Conservation (phyloP, 768 basidiomycete genomes). For the Lactarius indigo region DNA sequence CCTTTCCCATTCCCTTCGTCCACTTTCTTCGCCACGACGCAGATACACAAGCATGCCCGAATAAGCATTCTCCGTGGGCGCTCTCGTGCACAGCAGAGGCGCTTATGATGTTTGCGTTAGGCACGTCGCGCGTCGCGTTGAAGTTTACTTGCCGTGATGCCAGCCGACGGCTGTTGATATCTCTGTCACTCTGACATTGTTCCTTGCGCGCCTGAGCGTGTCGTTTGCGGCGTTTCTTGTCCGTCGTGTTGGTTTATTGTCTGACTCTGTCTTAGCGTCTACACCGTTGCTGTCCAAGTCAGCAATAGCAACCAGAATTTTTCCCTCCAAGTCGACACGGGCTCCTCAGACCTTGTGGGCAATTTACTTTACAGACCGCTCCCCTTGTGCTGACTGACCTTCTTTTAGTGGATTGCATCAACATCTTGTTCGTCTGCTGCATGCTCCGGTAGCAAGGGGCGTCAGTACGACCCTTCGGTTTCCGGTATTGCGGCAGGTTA, state of each 20-base stretch:
- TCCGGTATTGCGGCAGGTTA: conserved; percentile 40
- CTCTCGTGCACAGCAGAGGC: background rate
- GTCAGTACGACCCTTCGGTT: conserved; percentile 53
- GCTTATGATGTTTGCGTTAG: background rate
- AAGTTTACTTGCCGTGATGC: background rate
- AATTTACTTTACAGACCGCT: background rate
- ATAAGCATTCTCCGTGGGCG: background rate
- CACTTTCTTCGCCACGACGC: background rate
- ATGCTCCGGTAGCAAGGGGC: conserved; percentile 46
- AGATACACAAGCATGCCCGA: background rate
- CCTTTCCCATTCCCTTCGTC: background rate
- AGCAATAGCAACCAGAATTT: conserved; percentile 49
- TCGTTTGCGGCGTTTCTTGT: background rate
- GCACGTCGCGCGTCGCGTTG: background rate
- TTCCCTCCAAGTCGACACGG: conserved; percentile 73
- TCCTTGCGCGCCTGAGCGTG: background rate
- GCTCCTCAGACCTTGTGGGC: conserved; percentile 74
- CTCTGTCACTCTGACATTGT: background rate
- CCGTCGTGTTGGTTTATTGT: background rate
- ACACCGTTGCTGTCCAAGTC: conserved; percentile 57
- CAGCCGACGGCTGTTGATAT: background rate
- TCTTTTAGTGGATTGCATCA: conserved; percentile 67
- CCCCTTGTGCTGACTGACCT: conserved; percentile 1
- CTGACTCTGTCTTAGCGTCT: conserved; percentile 43
- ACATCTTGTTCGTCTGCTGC: conserved; percentile 54